These are phyloP conservation scores for Komagataella pseudopastoris DNA, from an alignment of 805 yeast species.

Conservation along the genomic window DNA sequence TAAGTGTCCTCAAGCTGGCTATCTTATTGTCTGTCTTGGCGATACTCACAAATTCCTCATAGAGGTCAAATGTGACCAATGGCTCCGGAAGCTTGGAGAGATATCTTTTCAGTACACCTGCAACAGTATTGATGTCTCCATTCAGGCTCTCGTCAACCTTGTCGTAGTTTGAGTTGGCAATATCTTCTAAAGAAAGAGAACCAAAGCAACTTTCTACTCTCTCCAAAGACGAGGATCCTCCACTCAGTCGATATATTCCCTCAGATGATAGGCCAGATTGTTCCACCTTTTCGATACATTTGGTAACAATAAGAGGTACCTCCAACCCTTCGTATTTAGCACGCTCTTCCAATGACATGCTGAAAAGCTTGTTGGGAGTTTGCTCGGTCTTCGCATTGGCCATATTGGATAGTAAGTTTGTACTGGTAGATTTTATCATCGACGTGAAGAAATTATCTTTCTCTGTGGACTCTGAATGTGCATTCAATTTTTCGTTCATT, in stretches of 20 bases:
- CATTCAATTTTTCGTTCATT: not conserved
- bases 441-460: conserved; percentile 5
- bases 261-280: conserved; percentile 60
- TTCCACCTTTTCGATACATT: conserved; percentile 71
- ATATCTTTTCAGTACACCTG: conserved; percentile 80
- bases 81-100: conserved; percentile 79
- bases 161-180: conserved; percentile 18
- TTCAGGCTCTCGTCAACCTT: conserved; percentile 21
- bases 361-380: conserved; percentile 16
- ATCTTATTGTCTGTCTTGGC: conserved; percentile 18
- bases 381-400: not conserved
- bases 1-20: not conserved
- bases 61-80: conserved; percentile 55
- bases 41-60: conserved; percentile 52
- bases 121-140: conserved; percentile 76
- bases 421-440: conserved; percentile 30
- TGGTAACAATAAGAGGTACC: conserved; percentile 60
- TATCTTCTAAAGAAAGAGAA: conserved; percentile 10
- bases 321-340: conserved; percentile 43
- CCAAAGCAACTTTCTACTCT: conserved; percentile 19
- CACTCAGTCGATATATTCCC: conserved; percentile 87
- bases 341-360: conserved; percentile 49
- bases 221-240: conserved; percentile 57
- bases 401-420: conserved; percentile 18
- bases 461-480: not conserved